Evolutionary conservation across 176 grass and related monocot species (phyloP).

Genomic region (Eremochloa ophiuroides): DNA sequence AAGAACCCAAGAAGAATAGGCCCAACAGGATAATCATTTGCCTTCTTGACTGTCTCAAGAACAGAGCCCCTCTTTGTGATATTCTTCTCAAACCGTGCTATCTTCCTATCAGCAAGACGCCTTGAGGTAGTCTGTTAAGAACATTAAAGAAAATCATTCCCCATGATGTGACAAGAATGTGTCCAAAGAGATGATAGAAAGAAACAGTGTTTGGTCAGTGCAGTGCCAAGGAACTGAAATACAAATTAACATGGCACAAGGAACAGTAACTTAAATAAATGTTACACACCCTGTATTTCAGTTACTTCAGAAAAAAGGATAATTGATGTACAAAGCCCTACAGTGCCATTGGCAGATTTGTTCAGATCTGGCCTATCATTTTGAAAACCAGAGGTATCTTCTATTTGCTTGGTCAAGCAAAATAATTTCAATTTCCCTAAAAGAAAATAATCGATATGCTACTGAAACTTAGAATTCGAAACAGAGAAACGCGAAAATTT

Average conservation of each 20-base stretch:
- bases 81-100: slow-evolving; percentile 76
- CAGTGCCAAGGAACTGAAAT: slow-evolving; percentile 2
- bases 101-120: slow-evolving; percentile 64
- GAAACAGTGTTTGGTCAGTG: not conserved
- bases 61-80: slow-evolving; percentile 77
- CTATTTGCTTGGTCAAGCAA: not conserved
- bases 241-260: not conserved
- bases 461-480: not conserved
- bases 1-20: slow-evolving; percentile 76
- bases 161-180: not conserved
- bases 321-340: not conserved
- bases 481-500: too few relatives aligned
- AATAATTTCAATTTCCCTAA: not conserved
- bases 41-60: slow-evolving; percentile 74
- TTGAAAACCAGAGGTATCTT: not conserved
- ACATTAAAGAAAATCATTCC: not conserved
- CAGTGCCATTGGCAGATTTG: not conserved
- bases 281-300: not conserved
- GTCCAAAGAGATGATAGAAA: not conserved
- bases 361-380: not conserved
- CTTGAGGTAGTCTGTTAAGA: slow-evolving; percentile 73
- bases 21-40: slow-evolving; percentile 69
- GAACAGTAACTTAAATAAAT: not conserved
- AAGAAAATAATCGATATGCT: not conserved
- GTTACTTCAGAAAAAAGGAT: not conserved